Percentiles rank a stretch among this genome's conserved stretches.
phyloP scores from a whole-genome alignment of 2,329 filamentous ascomycete species.

The Stemphylium lycopersici region DNA sequence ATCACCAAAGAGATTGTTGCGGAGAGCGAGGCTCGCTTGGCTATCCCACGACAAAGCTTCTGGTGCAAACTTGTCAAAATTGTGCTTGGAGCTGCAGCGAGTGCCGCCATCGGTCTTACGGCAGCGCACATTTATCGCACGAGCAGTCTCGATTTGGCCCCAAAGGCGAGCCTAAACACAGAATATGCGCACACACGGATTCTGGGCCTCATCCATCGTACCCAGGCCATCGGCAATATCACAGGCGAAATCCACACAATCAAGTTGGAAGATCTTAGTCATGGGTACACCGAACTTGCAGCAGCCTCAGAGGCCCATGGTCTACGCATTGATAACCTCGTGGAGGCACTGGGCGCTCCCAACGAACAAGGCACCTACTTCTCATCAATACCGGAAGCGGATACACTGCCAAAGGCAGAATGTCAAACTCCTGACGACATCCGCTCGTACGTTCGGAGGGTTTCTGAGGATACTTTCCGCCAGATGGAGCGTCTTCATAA shows the following conservation, averaged over 20 bases:
- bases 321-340: slow-evolving; percentile 31
- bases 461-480: not conserved
- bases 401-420: not conserved
- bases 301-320: slow-evolving; percentile 11
- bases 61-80: not conserved
- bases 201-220: slow-evolving; percentile 13
- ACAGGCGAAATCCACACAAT: slow-evolving; percentile 14
- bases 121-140: not conserved
- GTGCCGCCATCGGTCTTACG: not conserved
- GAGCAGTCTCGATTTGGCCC: not conserved
- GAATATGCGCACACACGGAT: slow-evolving; percentile 9
- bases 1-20: not conserved
- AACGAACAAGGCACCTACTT: slow-evolving; percentile 30
- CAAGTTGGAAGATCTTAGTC: slow-evolving; percentile 14
- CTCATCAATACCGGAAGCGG: not conserved
- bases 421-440: not conserved
- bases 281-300: slow-evolving; percentile 10
- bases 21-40: not conserved
- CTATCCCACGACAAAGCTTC: not conserved
- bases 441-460: not conserved
- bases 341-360: slow-evolving; percentile 31
- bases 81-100: not conserved
- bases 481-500: slow-evolving; percentile 16
- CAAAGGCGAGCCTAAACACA: not conserved
- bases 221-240: slow-evolving; percentile 15